phyloP scores from a whole-genome alignment of 1,139 yeast species.

The Pichia sp. region DNA sequence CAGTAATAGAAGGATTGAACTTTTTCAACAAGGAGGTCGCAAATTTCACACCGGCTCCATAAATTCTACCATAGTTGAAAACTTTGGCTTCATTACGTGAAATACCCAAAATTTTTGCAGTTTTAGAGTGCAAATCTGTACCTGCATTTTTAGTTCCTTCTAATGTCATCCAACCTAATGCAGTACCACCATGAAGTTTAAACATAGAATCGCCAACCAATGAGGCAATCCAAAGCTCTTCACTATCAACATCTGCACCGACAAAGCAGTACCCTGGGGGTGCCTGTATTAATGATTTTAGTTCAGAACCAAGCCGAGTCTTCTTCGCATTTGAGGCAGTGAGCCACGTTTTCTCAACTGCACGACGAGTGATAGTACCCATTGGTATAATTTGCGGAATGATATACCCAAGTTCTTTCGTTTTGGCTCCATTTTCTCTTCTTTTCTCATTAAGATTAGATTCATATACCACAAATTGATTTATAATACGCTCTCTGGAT shows the following conservation, averaged over 20 bases:
- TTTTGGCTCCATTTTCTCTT: slow-evolving; percentile 10
- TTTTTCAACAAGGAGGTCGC: slow-evolving; percentile 76
- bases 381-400: slow-evolving; percentile 79
- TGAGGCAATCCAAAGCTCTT: slow-evolving; percentile 97
- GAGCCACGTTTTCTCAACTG: slow-evolving; percentile 96
- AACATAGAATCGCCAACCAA: slow-evolving; percentile 88
- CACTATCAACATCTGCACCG: slow-evolving; percentile 98
- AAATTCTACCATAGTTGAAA: slow-evolving; percentile 93
- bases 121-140: slow-evolving; percentile 91
- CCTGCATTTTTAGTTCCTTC: slow-evolving; percentile 91
- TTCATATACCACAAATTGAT: slow-evolving; percentile 71
- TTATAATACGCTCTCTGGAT: slow-evolving; percentile 71
- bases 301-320: slow-evolving; percentile 83
- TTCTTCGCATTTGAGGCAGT: slow-evolving; percentile 93
- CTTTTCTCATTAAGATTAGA: slow-evolving; percentile 21
- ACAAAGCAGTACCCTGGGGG: slow-evolving; percentile 88
- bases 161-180: slow-evolving; percentile 98
- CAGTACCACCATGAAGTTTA: slow-evolving; percentile 89
- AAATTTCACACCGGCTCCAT: slow-evolving; percentile 94
- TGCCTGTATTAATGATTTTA: slow-evolving; percentile 78
- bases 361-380: slow-evolving; percentile 96
- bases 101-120: slow-evolving; percentile 84
- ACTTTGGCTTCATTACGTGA: slow-evolving; percentile 88
- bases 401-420: slow-evolving; percentile 55
- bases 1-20: slow-evolving; percentile 67